phyloP scores from a whole-genome alignment of 352 stramenopile genomes.

The Aphanomyces stellatus region DNA sequence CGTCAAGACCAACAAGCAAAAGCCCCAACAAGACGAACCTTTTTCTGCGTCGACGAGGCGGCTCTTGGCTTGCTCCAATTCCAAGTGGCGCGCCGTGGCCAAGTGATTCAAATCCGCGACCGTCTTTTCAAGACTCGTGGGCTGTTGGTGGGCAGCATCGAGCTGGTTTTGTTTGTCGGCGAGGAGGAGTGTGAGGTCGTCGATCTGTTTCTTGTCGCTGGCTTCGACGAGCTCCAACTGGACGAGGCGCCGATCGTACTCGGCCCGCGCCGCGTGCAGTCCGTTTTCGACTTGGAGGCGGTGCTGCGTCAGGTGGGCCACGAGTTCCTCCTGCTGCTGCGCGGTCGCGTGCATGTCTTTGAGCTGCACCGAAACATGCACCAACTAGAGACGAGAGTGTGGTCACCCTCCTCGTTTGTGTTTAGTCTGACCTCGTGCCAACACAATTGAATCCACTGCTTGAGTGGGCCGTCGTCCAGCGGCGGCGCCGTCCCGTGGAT shows the following conservation, averaged over 20 bases:
- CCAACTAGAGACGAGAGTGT: constrained; percentile 20
- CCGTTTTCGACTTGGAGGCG: constrained; percentile 55
- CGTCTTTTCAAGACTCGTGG: neutral
- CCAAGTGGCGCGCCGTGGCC: neutral
- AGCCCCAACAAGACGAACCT: neutral
- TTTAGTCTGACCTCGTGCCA: neutral
- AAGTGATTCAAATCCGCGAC: constrained; percentile 15
- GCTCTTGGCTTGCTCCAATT: constrained; percentile 5
- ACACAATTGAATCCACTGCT: constrained; percentile 9
- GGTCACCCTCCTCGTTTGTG: neutral
- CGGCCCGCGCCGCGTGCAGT: constrained; percentile 43
- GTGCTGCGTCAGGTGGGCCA: constrained; percentile 43
- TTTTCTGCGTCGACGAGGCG: constrained; percentile 6
- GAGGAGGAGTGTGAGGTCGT: constrained; percentile 23
- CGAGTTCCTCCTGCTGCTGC: constrained; percentile 27
- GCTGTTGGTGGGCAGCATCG: neutral
- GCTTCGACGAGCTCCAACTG: constrained; percentile 33
- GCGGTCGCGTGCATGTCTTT: constrained; percentile 33
- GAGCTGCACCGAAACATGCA: constrained; percentile 36
- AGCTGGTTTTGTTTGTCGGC: constrained; percentile 16
- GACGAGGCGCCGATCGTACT: constrained; percentile 67
- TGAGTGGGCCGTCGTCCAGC: neutral
- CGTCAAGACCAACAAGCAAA: neutral
- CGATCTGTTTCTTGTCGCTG: constrained; percentile 33
- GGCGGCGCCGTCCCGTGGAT: neutral